Conservation (phyloP, 2,329 filamentous ascomycete genomes). For the Pestalotiopsis sp. region DNA sequence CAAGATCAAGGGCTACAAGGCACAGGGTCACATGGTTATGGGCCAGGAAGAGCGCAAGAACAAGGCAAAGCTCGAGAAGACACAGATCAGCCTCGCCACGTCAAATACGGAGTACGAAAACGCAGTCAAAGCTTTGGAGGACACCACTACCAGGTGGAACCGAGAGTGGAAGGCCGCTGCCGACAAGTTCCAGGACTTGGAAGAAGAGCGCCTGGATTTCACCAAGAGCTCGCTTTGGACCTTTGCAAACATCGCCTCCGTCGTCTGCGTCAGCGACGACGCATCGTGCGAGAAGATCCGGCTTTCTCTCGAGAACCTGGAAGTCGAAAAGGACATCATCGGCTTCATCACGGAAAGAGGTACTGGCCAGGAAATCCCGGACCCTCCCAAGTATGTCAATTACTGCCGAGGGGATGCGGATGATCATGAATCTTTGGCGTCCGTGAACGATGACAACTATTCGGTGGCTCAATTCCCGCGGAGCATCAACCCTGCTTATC, state of each 20-base stretch:
- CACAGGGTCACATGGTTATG: constrained; percentile 99
- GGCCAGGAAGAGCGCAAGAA: constrained; percentile 98
- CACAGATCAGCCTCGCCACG: constrained; percentile 88
- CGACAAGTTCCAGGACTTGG: constrained; percentile 98
- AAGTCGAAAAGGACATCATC: constrained; percentile 93
- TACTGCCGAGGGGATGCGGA: constrained; percentile 88
- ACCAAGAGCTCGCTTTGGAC: constrained; percentile 98
- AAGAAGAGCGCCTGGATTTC: constrained; percentile 96
- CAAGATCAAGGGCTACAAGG: constrained; percentile 97
- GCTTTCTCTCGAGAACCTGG: constrained; percentile 89
- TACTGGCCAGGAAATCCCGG: constrained; percentile 96
- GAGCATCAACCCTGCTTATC: constrained; percentile 92
- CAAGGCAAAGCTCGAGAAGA: constrained; percentile 98
- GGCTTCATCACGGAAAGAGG: constrained; percentile 86
- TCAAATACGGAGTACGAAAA: constrained; percentile 93
- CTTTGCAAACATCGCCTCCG: constrained; percentile 96
- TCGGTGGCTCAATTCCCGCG: constrained; percentile 95
- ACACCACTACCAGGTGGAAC: constrained; percentile 95
- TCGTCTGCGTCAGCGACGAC: constrained; percentile 97
- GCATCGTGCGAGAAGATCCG: constrained; percentile 95
- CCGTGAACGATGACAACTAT: constrained; percentile 80
- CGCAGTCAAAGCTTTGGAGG: constrained; percentile 89
- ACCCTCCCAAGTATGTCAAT: constrained; percentile 97
- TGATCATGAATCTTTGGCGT: constrained; percentile 80
- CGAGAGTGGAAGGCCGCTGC: constrained; percentile 97